Conservation (phyloP, 768 basidiomycete genomes). For the Termitomyces sp. region DNA sequence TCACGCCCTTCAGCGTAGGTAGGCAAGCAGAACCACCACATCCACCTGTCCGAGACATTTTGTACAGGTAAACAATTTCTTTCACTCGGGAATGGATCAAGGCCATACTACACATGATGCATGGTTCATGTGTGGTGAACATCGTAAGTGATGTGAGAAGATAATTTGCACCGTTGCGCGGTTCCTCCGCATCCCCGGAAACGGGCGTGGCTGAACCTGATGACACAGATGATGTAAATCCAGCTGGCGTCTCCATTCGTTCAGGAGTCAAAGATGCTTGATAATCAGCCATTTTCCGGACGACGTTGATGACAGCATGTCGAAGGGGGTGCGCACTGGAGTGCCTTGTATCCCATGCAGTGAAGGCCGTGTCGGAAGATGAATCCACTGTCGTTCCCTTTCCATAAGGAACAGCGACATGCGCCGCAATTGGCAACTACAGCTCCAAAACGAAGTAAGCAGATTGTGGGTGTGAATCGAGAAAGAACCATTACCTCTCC, state of each 20-base stretch:
- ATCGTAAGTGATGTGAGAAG: slow-evolving; percentile 80
- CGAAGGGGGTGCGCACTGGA: slow-evolving; percentile 74
- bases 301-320: slow-evolving; percentile 78
- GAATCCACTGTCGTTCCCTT: slow-evolving; percentile 13
- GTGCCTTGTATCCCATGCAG: slow-evolving; percentile 67
- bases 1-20: slow-evolving; percentile 79
- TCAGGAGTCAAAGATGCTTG: slow-evolving; percentile 24
- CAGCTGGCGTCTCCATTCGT: background rate
- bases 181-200: slow-evolving; percentile 12
- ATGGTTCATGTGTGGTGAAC: slow-evolving; percentile 95
- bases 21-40: slow-evolving; percentile 77
- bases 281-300: slow-evolving; percentile 62
- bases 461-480: background rate
- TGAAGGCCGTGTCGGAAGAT: slow-evolving; percentile 31
- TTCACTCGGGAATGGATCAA: slow-evolving; percentile 92
- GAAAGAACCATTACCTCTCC: slow-evolving; percentile 54
- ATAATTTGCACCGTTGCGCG: slow-evolving; percentile 73
- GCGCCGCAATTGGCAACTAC: slow-evolving; percentile 74
- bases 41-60: slow-evolving; percentile 80
- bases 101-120: slow-evolving; percentile 98
- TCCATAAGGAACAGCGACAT: slow-evolving; percentile 56
- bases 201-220: background rate
- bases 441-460: slow-evolving; percentile 2
- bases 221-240: background rate
- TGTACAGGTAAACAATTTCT: slow-evolving; percentile 71